Evolutionary conservation across 2,329 filamentous ascomycete species (phyloP).

Genomic region (Fusarium coffeatum): DNA sequence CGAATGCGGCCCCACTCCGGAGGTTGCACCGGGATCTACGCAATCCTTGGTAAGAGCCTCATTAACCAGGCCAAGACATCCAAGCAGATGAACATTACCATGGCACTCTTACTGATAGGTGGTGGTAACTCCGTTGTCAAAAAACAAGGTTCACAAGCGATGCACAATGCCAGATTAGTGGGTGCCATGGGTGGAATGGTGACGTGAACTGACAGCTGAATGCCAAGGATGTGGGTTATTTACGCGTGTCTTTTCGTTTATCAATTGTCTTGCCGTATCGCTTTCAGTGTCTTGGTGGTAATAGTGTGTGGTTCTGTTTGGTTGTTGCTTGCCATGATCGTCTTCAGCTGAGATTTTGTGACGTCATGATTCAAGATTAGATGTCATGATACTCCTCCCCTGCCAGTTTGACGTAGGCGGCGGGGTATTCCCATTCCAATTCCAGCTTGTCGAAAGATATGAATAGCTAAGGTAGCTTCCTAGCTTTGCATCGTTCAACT

Average conservation of each 20-base stretch:
- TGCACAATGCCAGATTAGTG: neutral
- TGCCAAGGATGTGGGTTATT: neutral
- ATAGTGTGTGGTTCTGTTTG: conserved; percentile 7
- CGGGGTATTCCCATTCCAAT: conserved; percentile 33
- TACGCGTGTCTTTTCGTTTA: neutral
- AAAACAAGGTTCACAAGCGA: conserved; percentile 16
- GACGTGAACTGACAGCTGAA: conserved; percentile 19
- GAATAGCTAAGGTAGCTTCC: neutral
- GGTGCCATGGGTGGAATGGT: conserved; percentile 27
- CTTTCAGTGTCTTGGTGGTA: neutral
- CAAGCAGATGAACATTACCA: no score
- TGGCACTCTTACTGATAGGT: no score
- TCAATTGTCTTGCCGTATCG: neutral
- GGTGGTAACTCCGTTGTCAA: neutral
- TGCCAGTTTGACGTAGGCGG: conserved; percentile 38
- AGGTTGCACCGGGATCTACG: conserved; percentile 33
- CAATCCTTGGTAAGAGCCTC: conserved; percentile 30
- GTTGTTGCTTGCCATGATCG: neutral
- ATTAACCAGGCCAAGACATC: neutral
- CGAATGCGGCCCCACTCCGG: conserved; percentile 30
- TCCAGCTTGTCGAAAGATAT: neutral
- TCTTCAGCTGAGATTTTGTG: conserved; percentile 24
- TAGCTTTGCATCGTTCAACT: neutral
- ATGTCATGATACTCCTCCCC: conserved; percentile 26
- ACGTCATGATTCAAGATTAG: conserved; percentile 21